Conservation (phyloP, 2,329 filamentous ascomycete genomes). For the Sordariomycetes sp. region DNA sequence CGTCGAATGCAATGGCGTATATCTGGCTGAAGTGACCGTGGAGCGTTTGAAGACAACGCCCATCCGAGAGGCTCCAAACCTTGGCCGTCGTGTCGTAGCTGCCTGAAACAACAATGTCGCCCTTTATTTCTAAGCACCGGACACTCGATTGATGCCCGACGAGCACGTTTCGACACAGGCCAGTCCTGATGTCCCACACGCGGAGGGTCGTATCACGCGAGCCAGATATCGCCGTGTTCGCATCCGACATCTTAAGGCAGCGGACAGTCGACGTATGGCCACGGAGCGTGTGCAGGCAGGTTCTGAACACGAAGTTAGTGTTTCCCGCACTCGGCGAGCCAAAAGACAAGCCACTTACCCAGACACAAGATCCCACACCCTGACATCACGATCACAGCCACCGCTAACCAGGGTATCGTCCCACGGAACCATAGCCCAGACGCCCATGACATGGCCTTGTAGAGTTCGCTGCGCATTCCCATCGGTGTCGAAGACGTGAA, state of each 20-base stretch:
- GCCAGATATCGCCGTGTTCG: constrained; percentile 87
- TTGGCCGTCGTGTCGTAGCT: constrained; percentile 95
- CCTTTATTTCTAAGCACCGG: constrained; percentile 87
- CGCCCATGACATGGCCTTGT: constrained; percentile 95
- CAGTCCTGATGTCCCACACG: constrained; percentile 86
- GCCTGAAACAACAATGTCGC: constrained; percentile 92
- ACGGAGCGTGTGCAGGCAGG: constrained; percentile 68
- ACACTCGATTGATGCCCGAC: constrained; percentile 94
- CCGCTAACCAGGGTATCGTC: constrained; percentile 90
- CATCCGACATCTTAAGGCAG: constrained; percentile 94
- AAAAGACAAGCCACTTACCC: constrained; percentile 44
- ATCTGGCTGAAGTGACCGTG: constrained; percentile 97
- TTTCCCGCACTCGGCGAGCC: not conserved
- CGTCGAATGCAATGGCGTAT: constrained; percentile 96
- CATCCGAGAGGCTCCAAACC: constrained; percentile 96
- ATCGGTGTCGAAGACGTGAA: constrained; percentile 91
- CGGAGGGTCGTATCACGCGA: constrained; percentile 89
- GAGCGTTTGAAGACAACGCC: constrained; percentile 78
- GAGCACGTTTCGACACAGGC: constrained; percentile 80
- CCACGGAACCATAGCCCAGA: constrained; percentile 99
- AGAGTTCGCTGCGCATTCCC: constrained; percentile 80
- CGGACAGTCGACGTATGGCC: constrained; percentile 95
- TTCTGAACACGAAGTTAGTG: constrained; percentile 9
- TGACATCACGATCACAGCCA: constrained; percentile 89
- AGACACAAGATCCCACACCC: constrained; percentile 91